Percentiles rank a stretch among this genome's conserved stretches.
These are phyloP conservation scores for Globisporangium splendens DNA, from an alignment of 352 stramenopile species.

Conservation along the genomic window DNA sequence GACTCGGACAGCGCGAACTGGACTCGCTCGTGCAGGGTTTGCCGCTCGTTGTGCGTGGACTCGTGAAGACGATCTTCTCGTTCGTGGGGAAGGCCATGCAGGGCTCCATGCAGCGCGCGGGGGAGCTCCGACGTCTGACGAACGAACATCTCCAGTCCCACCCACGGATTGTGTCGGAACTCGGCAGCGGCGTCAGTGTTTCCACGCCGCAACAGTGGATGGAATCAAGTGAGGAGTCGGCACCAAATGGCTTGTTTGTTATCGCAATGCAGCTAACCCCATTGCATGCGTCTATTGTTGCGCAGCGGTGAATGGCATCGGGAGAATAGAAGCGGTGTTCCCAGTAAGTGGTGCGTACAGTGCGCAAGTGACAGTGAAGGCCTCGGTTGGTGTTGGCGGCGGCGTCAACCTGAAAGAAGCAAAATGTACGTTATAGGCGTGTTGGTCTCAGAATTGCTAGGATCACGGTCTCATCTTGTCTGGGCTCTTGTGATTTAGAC, in stretches of 20 bases:
- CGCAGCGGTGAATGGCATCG: slow-evolving; percentile 63
- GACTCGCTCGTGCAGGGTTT: slow-evolving; percentile 53
- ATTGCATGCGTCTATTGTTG: slow-evolving; percentile 2
- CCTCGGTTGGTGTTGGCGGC: slow-evolving; percentile 33
- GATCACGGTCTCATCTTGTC: background rate
- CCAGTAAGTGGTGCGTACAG: slow-evolving; percentile 36
- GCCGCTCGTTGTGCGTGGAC: slow-evolving; percentile 51
- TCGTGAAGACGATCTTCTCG: slow-evolving; percentile 68
- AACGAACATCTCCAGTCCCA: slow-evolving; percentile 58
- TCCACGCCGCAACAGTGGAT: slow-evolving; percentile 66
- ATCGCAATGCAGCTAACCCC: background rate
- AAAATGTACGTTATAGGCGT: slow-evolving; percentile 43
- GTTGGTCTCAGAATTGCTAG: background rate
- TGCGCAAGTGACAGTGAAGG: slow-evolving; percentile 54
- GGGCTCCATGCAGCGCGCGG: slow-evolving; percentile 55
- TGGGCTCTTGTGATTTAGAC: slow-evolving; percentile 24
- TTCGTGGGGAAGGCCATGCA: slow-evolving; percentile 60
- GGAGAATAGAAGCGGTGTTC: slow-evolving; percentile 61
- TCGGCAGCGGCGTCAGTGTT: slow-evolving; percentile 47
- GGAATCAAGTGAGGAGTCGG: slow-evolving; percentile 53
- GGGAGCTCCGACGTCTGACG: slow-evolving; percentile 46
- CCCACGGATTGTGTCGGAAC: slow-evolving; percentile 37
- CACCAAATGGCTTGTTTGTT: background rate
- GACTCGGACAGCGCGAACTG: slow-evolving; percentile 30
- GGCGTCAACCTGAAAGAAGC: slow-evolving; percentile 48